A percentile compares a stretch with the other conserved stretches of the same genome.
Conservation (phyloP, 2,329 filamentous ascomycete genomes). For the Tolypocladium pustulatum region DNA sequence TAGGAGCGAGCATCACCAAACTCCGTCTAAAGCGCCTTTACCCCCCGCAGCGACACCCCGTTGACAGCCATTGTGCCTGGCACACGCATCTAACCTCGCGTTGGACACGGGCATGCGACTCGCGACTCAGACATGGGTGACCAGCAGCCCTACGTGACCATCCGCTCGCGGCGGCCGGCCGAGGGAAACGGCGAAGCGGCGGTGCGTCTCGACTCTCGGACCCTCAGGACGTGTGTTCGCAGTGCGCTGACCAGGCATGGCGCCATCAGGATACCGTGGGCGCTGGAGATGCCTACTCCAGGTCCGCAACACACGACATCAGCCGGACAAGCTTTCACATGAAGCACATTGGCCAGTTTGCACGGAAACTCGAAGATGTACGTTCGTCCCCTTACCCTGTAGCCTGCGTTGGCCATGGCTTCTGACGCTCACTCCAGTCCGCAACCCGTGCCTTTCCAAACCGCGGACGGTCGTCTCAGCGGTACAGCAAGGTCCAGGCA, state of each 20-base stretch:
- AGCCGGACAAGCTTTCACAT: constrained; percentile 48
- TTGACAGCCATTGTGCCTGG: background rate
- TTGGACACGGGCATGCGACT: background rate
- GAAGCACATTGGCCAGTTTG: constrained; percentile 44
- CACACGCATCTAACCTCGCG: background rate
- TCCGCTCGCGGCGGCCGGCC: constrained; percentile 36
- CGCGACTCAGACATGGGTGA: constrained; percentile 24
- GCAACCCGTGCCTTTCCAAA: constrained; percentile 47
- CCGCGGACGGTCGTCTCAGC: constrained; percentile 37
- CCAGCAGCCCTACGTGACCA: constrained; percentile 39
- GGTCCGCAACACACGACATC: constrained; percentile 42
- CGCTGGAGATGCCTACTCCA: constrained; percentile 15
- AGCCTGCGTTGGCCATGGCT: background rate
- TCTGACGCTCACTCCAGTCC: constrained; percentile 25
- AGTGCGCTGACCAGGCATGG: background rate
- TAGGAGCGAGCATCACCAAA: background rate
- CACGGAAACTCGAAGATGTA: constrained; percentile 43
- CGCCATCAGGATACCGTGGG: background rate
- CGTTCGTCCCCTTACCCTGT: constrained; percentile 11
- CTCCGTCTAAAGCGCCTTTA: background rate
- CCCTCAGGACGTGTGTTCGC: background rate
- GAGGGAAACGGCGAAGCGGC: constrained; percentile 35
- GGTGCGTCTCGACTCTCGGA: constrained; percentile 28
- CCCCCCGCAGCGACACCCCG: background rate
- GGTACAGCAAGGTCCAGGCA: constrained; percentile 45